These are phyloP conservation scores for Candida suzukii DNA, from an alignment of 805 yeast species.

Conservation along the genomic window DNA sequence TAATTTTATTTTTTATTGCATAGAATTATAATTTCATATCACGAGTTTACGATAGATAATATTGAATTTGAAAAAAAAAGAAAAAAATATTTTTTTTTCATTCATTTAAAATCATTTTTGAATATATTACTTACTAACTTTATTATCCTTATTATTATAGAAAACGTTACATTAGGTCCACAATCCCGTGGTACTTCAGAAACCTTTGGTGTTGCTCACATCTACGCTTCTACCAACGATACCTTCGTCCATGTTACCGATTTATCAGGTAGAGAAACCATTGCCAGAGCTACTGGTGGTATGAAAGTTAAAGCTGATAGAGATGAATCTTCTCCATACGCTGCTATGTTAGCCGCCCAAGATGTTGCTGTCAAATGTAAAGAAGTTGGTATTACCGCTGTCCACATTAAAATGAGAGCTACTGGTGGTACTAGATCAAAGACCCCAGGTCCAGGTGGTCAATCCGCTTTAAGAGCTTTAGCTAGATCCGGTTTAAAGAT, in stretches of 20 bases:
- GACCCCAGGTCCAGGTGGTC: slow-evolving; percentile 99
- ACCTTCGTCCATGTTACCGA: slow-evolving; percentile 99
- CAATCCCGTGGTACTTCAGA: slow-evolving; percentile 96
- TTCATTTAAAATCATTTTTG: no score
- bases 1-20: no score
- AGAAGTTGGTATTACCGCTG: slow-evolving; percentile 99
- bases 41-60: no score
- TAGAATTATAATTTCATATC: no score
- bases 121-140: slow-evolving; percentile 2
- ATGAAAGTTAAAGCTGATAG: slow-evolving; percentile 99
- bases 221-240: slow-evolving; percentile 99
- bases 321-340: slow-evolving; percentile 99
- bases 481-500: slow-evolving; percentile 99
- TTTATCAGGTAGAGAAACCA: slow-evolving; percentile 99
- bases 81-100: no score
- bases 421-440: slow-evolving; percentile 99
- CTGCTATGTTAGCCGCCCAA: slow-evolving; percentile 99
- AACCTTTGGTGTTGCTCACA: slow-evolving; percentile 99
- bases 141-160: slow-evolving; percentile 17
- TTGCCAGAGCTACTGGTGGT: slow-evolving; percentile 99
- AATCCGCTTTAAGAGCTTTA: slow-evolving; percentile 97
- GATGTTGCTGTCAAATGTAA: slow-evolving; percentile 98
- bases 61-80: no score
- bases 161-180: slow-evolving; percentile 66
- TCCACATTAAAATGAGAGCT: slow-evolving; percentile 99